A percentile compares a stretch with the other conserved stretches of the same genome.
Evolutionary conservation across 2,329 filamentous ascomycete genomes (phyloP).

Genomic region (Thelonectria discophora): DNA sequence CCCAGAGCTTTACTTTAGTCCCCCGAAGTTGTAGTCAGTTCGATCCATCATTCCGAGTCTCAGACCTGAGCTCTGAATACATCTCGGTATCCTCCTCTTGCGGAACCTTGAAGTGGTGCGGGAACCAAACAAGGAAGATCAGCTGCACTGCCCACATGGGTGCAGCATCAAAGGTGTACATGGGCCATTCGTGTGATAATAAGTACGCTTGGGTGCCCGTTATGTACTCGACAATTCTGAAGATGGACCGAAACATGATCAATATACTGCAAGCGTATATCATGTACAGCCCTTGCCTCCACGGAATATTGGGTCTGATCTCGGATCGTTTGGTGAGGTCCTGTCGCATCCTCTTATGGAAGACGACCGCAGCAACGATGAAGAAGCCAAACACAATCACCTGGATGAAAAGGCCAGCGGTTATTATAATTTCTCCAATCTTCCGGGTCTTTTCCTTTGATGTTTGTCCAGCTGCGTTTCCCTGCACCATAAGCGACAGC

Average conservation of each 20-base stretch:
- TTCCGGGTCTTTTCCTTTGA: neutral
- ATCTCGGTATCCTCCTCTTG: neutral
- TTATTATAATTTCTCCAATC: constrained; percentile 21
- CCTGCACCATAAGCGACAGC: constrained; percentile 26
- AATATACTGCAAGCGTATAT: constrained; percentile 16
- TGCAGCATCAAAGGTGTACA: constrained; percentile 21
- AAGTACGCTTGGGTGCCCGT: constrained; percentile 28
- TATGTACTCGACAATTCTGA: constrained; percentile 25
- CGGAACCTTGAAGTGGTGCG: neutral
- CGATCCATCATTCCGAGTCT: neutral
- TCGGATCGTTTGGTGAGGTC: neutral
- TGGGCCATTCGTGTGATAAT: constrained; percentile 32
- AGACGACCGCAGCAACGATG: constrained; percentile 17
- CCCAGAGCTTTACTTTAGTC: too few species aligned
- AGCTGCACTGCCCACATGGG: constrained; percentile 28
- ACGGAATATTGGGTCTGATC: neutral
- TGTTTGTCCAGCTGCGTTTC: constrained; percentile 18
- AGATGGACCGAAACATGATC: constrained; percentile 21
- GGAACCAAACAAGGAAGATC: constrained; percentile 26
- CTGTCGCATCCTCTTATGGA: neutral
- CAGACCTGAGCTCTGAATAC: neutral
- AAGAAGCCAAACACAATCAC: constrained; percentile 15
- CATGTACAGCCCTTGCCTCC: constrained; percentile 25
- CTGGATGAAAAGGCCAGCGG: constrained; percentile 10
- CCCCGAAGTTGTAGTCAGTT: neutral